Evolutionary conservation across 169 alveolate species (phyloP).

Genomic region (Eimeria praecox): DNA sequence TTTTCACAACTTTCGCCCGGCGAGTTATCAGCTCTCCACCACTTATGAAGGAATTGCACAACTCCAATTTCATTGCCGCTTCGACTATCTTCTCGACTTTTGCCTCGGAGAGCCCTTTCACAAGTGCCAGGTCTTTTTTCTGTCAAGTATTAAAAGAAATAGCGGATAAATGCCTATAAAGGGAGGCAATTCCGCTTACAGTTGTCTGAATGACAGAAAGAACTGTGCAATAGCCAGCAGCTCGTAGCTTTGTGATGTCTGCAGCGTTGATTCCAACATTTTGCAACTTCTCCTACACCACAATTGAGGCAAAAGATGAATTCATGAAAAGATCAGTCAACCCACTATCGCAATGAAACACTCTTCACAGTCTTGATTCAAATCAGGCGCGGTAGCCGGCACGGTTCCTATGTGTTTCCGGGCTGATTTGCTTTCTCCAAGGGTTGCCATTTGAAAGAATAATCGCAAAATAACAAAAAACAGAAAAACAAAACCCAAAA

Average conservation of each 20-base stretch:
- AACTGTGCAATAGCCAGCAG: slow-evolving; percentile 84
- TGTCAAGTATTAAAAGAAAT: neutral
- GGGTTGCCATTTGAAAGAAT: slow-evolving; percentile 74
- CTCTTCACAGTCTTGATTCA: slow-evolving; percentile 29
- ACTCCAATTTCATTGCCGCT: slow-evolving; percentile 93
- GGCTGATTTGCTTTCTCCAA: slow-evolving; percentile 82
- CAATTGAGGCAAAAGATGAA: neutral
- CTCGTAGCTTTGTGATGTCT: slow-evolving; percentile 84
- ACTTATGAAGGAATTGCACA: slow-evolving; percentile 82
- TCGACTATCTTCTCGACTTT: slow-evolving; percentile 98
- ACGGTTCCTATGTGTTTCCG: slow-evolving; percentile 76
- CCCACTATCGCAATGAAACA: slow-evolving; percentile 59
- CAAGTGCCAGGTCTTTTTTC: slow-evolving; percentile 83
- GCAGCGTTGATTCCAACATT: slow-evolving; percentile 82
- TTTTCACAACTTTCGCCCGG: slow-evolving; percentile 79
- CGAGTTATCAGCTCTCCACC: slow-evolving; percentile 81
- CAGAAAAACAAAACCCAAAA: neutral
- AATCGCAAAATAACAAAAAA: neutral
- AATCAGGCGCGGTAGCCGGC: slow-evolving; percentile 40
- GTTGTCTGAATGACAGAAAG: slow-evolving; percentile 84
- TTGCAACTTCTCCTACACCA: slow-evolving; percentile 80
- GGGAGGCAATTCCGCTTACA: slow-evolving; percentile 8
- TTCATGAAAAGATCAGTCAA: neutral
- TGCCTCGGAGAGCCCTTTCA: slow-evolving; percentile 98
- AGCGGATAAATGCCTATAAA: neutral